Base-by-base conservation (phyloP, 106 monocot species). In the Cymbidium sinense region DNA sequence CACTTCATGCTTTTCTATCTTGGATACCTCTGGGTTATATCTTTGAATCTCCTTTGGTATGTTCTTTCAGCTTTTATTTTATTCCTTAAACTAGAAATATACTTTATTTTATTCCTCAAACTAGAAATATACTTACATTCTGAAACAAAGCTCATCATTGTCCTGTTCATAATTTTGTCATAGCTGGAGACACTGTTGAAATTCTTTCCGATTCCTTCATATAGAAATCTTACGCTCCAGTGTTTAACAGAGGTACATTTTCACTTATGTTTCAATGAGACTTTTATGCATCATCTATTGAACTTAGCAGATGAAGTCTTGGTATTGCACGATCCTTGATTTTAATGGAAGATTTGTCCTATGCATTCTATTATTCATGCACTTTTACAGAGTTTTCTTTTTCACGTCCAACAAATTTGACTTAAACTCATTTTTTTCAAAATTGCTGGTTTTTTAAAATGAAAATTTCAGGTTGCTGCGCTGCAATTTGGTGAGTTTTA, bases 1-100 rank as follows among this genome's bases (percentile, higher is more conserved):
- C 99, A 50, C 84, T 99, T 65, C 99, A 99, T 89, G 99, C 99
- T 80, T 99, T 99, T 80, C 64, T 99, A 34, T 95, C 99, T 41
- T 99, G 99, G 99, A 99, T 99, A 75, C 99, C 99, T 43, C 77
- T 99, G 34, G 99, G 92, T 50, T 99, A 93, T 77, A 99, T 99
- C 41, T 99, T 99, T 84, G 93, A 99, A 84, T 99, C 99, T 30
- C 92, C 92, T 77, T 77, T 99, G 90, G 99, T 99, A 70, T 52
- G 87, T 69, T 44, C 27, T 79, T 79, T 1, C 29, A 13, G 15
- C 23, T 1, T 34, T 70, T 64, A 55, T 21, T 28, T 35, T 54
- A 27, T 73, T 50, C 74, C 70, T 27, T 78, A 34, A 43, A 31
- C 29, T 28, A 19, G 67, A 64, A 34, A 21, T 34, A 77, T n/a